Conservation (phyloP, 805 yeast genomes). For the Candida odintsovae region DNA sequence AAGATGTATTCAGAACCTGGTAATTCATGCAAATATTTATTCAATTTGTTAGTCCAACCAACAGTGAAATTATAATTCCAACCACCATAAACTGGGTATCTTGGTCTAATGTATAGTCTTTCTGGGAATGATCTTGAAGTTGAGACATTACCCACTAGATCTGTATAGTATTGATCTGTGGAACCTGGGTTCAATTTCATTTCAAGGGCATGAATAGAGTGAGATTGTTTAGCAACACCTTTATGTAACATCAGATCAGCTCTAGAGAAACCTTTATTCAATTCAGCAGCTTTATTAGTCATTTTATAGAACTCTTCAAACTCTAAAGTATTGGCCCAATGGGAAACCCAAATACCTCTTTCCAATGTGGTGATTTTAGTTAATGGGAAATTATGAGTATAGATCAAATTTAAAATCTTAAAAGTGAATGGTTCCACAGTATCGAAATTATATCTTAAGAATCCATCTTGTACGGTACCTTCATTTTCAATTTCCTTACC, state of each 20-base stretch:
- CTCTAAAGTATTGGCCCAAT: slow-evolving; percentile 65
- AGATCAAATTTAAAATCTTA: slow-evolving; percentile 50
- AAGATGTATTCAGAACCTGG: slow-evolving; percentile 42
- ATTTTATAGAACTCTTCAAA: slow-evolving; percentile 84
- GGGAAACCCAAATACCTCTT: slow-evolving; percentile 86
- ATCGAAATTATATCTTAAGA: slow-evolving; percentile 54
- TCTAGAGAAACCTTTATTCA: slow-evolving; percentile 72
- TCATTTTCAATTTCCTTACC: slow-evolving; percentile 26
- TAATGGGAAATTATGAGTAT: slow-evolving; percentile 61
- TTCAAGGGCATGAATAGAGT: slow-evolving; percentile 58
- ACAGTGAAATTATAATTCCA: slow-evolving; percentile 94
- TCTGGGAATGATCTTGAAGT: slow-evolving; percentile 45
- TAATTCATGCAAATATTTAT: slow-evolving; percentile 42
- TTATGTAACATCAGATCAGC: slow-evolving; percentile 65
- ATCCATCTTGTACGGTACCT: slow-evolving; percentile 34
- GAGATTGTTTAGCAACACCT: slow-evolving; percentile 40
- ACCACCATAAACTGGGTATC: slow-evolving; percentile 94
- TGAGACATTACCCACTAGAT: slow-evolving; percentile 89
- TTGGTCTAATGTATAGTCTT: slow-evolving; percentile 60
- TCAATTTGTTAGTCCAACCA: slow-evolving; percentile 77
- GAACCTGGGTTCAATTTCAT: slow-evolving; percentile 46
- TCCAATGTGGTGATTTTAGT: slow-evolving; percentile 52
- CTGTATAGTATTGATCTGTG: slow-evolving; percentile 74
- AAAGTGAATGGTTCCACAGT: slow-evolving; percentile 40
- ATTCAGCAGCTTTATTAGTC: slow-evolving; percentile 66